These are phyloP conservation scores for Diplodia scrobiculata DNA, from an alignment of 2,329 filamentous ascomycete species.

Conservation along the genomic window DNA sequence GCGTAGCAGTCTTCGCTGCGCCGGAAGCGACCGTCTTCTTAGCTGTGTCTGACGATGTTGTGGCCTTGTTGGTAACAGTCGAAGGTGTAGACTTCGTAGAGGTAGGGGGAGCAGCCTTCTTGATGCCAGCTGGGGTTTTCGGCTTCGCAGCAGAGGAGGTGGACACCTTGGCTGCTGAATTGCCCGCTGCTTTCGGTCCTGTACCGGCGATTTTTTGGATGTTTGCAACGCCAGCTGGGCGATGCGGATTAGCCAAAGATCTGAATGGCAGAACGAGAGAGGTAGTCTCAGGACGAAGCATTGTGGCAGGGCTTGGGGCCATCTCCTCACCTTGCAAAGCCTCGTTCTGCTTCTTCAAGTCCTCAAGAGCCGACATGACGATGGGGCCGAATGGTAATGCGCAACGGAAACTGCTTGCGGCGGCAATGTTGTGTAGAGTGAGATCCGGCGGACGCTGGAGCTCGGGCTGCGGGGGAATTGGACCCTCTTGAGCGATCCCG, in stretches of 20 bases:
- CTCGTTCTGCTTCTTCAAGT: conserved; percentile 48
- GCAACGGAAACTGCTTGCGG: not conserved
- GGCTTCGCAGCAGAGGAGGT: not conserved
- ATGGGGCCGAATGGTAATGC: not conserved
- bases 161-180: conserved; percentile 10
- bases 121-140: conserved; percentile 32
- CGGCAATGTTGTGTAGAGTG: not conserved
- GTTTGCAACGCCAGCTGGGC: conserved; percentile 40
- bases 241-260: conserved; percentile 20
- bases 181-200: conserved; percentile 32
- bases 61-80: not conserved
- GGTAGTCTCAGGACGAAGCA: not conserved
- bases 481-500: conserved; percentile 15
- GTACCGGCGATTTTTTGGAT: conserved; percentile 35
- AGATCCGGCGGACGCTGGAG: not conserved
- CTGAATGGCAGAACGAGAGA: no score
- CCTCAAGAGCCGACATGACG: conserved; percentile 36
- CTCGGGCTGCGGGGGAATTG: not conserved
- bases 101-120: conserved; percentile 34
- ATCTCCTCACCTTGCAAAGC: conserved; percentile 45
- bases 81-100: conserved; percentile 28
- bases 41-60: not conserved
- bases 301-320: not conserved
- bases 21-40: conserved; percentile 6
- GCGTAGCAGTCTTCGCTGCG: conserved; percentile 5